phyloP scores from a whole-genome alignment of 2,329 filamentous ascomycete genomes.

The Periconia digitata region DNA sequence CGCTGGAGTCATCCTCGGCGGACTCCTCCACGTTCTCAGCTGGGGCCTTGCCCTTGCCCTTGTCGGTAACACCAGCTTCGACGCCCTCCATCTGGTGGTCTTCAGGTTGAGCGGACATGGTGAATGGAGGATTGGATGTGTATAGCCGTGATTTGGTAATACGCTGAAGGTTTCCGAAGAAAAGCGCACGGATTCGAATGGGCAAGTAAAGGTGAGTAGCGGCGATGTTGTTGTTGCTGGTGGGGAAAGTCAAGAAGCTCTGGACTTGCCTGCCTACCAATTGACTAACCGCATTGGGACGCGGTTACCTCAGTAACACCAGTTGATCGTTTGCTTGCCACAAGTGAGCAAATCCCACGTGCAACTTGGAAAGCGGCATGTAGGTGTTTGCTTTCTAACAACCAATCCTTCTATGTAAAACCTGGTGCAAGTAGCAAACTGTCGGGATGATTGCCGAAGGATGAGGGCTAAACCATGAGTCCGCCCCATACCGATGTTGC shows the following conservation, averaged over 20 bases:
- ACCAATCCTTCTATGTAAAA: no score
- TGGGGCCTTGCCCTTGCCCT: slow-evolving; percentile 73
- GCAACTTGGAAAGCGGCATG: no score
- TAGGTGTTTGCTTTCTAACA: no score
- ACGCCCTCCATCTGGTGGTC: slow-evolving; percentile 43
- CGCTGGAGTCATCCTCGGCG: slow-evolving; percentile 66
- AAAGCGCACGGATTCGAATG: slow-evolving; percentile 3
- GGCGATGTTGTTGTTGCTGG: slow-evolving; percentile 26
- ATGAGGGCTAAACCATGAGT: no score
- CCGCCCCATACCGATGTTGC: no score
- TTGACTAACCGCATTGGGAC: slow-evolving; percentile 2
- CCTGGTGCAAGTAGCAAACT: no score
- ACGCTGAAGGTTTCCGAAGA: neutral
- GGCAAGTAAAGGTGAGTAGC: slow-evolving; percentile 15
- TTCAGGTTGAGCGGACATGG: slow-evolving; percentile 35
- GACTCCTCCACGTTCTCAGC: slow-evolving; percentile 71
- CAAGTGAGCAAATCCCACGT: neutral
- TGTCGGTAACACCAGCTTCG: slow-evolving; percentile 58
- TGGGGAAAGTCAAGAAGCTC: slow-evolving; percentile 17
- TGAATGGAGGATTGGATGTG: slow-evolving; percentile 4
- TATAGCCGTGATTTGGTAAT: slow-evolving; percentile 1
- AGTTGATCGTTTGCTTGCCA: neutral
- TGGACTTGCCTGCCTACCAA: slow-evolving; percentile 11
- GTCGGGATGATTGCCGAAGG: no score
- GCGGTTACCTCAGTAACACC: slow-evolving; percentile 1